Percentiles rank a stretch among this genome's conserved stretches.
Evolutionary conservation across 2,329 filamentous ascomycete genomes (phyloP).

Genomic region (Cladosporium sp.): DNA sequence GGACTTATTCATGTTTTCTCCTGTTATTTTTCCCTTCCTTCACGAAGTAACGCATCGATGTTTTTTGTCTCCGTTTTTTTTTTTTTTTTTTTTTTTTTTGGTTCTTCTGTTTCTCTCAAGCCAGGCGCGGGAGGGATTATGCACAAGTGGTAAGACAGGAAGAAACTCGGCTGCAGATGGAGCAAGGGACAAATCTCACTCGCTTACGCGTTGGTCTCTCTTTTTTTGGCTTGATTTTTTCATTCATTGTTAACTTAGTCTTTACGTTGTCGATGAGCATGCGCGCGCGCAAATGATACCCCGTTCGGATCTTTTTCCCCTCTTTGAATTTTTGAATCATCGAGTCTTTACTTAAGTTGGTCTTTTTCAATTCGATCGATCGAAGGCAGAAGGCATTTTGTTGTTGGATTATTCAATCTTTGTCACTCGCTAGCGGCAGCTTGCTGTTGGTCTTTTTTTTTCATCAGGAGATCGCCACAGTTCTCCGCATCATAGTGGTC

Average conservation of each 20-base stretch:
- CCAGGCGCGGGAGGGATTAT: neutral
- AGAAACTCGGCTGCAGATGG: neutral
- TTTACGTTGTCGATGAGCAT: neutral
- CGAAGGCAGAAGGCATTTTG: no score
- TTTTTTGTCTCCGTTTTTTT: neutral
- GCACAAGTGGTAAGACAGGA: neutral
- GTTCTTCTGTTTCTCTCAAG: neutral
- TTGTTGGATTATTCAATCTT: no score
- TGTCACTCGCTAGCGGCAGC: no score
- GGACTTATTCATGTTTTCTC: no score
- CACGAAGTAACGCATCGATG: neutral
- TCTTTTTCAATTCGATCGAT: no score
- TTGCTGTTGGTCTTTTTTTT: no score
- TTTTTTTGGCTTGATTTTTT: neutral
- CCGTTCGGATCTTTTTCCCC: neutral
- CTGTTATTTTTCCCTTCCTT: neutral
- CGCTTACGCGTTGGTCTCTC: constrained; percentile 2
- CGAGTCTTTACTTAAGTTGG: no score
- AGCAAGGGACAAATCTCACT: no score
- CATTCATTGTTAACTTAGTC: no score
- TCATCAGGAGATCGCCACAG: no score
- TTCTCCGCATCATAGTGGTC: no score
- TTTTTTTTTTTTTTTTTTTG: neutral
- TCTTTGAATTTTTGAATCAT: neutral
- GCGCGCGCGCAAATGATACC: constrained; percentile 11